Evolutionary conservation across 306 rosid genomes (phyloP), one percentile per base, ranked within the genome.

Genomic region (Urtica urens): DNA sequence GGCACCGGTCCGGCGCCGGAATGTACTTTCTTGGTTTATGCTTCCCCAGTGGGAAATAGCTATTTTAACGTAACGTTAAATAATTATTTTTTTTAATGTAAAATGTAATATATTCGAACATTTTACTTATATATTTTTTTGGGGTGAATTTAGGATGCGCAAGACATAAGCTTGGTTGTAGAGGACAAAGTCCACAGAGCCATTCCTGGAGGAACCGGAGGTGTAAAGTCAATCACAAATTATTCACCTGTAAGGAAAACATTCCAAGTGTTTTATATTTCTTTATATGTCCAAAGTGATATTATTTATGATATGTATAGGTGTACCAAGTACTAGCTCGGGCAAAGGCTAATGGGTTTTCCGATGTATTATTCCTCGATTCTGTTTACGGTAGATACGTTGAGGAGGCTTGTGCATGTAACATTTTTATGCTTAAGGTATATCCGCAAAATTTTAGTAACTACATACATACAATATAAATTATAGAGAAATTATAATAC

Each of bases 241-340:
- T 81, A 81, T 58, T 53, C 86, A 29, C 78, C 93, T 0, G 93
- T 81, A 77, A 65, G 73, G n/a, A n/a, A n/a, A n/a, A n/a, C n/a
- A n/a, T n/a, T n/a, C n/a, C n/a, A 17, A 1, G 2, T 7, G n/a
- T n/a, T n/a, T n/a, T n/a, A n/a, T n/a, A n/a, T n/a, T n/a, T n/a
- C n/a, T n/a, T n/a, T n/a, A n/a, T n/a, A n/a, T n/a, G n/a, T n/a
- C n/a, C n/a, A n/a, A n/a, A n/a, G n/a, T n/a, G n/a, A 26, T n/a
- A n/a, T n/a, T n/a, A n/a, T n/a, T n/a, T n/a, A n/a, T n/a, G n/a
- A n/a, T n/a, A n/a, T n/a, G n/a, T n/a, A n/a, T n/a, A n/a, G n/a
- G n/a, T n/a, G n/a, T n/a, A n/a, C n/a, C n/a, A n/a, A n/a, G n/a
- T n/a, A 34, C 39, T 38, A 38, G 44, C 17, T 38, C 20, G 53